Evolutionary conservation across 768 basidiomycete genomes (phyloP).

Genomic region (Calvatia gigantea): DNA sequence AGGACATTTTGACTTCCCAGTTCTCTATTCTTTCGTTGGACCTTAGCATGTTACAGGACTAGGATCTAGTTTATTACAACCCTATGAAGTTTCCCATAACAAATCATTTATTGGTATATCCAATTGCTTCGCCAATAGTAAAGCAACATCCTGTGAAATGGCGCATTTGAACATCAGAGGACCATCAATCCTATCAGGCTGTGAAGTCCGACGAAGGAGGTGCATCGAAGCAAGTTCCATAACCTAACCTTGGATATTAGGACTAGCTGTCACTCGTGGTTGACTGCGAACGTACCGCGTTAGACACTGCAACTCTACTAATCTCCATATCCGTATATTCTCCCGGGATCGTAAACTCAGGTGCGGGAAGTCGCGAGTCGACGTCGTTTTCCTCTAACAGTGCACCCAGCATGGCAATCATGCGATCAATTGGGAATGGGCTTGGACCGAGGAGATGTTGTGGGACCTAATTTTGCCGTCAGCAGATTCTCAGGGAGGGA

Average conservation of each 20-base stretch:
- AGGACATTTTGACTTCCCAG: too few species aligned
- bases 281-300: slow-evolving; percentile 43
- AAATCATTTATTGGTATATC: slow-evolving; percentile 60
- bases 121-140: slow-evolving; percentile 55
- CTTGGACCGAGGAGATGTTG: slow-evolving; percentile 79
- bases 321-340: slow-evolving; percentile 78
- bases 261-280: not conserved
- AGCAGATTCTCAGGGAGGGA: not conserved
- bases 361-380: slow-evolving; percentile 41
- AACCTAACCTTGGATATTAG: slow-evolving; percentile 42
- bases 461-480: slow-evolving; percentile 45
- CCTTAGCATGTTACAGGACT: too few species aligned
- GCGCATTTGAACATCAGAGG: slow-evolving; percentile 73
- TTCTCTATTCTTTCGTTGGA: too few species aligned
- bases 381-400: slow-evolving; percentile 71
- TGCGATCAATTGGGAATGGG: slow-evolving; percentile 73
- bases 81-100: slow-evolving; percentile 58
- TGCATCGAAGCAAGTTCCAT: slow-evolving; percentile 62
- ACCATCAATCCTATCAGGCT: slow-evolving; percentile 61
- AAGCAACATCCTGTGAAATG: slow-evolving; percentile 54
- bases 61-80: not conserved
- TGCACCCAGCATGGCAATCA: slow-evolving; percentile 76
- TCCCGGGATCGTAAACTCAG: slow-evolving; percentile 53
- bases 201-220: slow-evolving; percentile 62
- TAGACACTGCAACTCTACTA: slow-evolving; percentile 53